Base-by-base conservation (phyloP, 73 alveolate genomes). In the Blepharisma japonicum region DNA sequence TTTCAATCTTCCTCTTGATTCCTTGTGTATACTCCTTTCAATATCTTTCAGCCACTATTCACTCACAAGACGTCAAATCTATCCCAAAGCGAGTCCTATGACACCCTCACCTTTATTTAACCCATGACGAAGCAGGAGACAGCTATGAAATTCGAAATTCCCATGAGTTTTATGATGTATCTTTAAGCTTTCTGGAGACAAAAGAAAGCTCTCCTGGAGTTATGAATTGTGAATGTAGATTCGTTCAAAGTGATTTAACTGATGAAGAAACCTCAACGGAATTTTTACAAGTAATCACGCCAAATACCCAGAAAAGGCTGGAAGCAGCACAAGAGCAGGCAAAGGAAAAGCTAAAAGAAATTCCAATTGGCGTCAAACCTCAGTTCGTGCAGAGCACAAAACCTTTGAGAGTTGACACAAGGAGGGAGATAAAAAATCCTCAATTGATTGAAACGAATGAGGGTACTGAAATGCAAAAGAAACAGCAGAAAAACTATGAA, bases 221-320 rank as follows among this genome's bases (percentile, higher is more conserved):
- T 14, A 61, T 61, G 74, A 61, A 61, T 48, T 61, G 74, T 25
- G 74, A 61, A 61, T 61, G 74, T 5, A n/a, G 74, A 8, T 61
- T 61, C 47, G 74, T 61, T 9, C 14, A 61, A 61, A 39, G 23
- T 8, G 74, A 61, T 9, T 32, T 32, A 32, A 14, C 23, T 20
- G 74, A 61, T 14, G 74, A 61, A 61, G 74, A 61, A 61, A 48
- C 0, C 14, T n/a, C 14, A 61, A 61, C 74, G 2, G 23, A n/a
- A 18, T 61, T 61, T 61, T 61, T 61, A 61, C 74, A 61, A 61
- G 74, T 61, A 14, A 61, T 61, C 47, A 61, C 74, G 1, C 74
- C 74, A 18, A 14, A n/a, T 18, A 61, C 14, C 18, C 18, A 18
- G 18, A 61, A 61, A 61, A 14, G 18, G 47, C 14, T 14, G 5